Conservation (phyloP, 441 rosid genomes). For the Caryocar brasiliense region DNA sequence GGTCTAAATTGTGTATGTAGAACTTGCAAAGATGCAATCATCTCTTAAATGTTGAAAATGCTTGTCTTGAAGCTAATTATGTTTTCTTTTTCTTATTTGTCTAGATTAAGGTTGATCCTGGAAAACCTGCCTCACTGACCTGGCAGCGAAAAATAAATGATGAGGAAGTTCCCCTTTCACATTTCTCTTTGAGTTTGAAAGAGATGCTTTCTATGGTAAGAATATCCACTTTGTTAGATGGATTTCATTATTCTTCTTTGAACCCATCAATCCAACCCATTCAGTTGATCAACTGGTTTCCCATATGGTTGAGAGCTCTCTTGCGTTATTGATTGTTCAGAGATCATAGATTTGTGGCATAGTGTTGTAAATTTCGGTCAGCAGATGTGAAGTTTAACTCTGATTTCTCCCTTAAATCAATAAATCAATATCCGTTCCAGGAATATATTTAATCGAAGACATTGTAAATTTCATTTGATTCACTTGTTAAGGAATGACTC, state of each 20-base stretch:
- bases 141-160: constrained; percentile 62
- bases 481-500: no score
- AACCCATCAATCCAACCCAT: background rate
- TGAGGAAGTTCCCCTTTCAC: constrained; percentile 24
- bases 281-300: background rate
- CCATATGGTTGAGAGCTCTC: no score
- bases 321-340: no score
- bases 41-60: constrained; percentile 1
- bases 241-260: background rate
- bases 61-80: constrained; percentile 6
- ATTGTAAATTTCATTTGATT: no score
- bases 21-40: background rate
- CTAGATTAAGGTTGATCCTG: constrained; percentile 48
- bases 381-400: no score
- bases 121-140: constrained; percentile 58
- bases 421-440: no score
- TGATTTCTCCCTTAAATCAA: no score
- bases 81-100: constrained; percentile 4
- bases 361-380: no score
- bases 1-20: background rate
- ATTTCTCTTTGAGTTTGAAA: constrained; percentile 39
- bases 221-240: no score
- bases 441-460: no score
- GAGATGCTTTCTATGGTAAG: constrained; percentile 70
- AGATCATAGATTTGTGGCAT: no score